Conservation (phyloP, 805 yeast species). For the Lachancea dasiensis region DNA sequence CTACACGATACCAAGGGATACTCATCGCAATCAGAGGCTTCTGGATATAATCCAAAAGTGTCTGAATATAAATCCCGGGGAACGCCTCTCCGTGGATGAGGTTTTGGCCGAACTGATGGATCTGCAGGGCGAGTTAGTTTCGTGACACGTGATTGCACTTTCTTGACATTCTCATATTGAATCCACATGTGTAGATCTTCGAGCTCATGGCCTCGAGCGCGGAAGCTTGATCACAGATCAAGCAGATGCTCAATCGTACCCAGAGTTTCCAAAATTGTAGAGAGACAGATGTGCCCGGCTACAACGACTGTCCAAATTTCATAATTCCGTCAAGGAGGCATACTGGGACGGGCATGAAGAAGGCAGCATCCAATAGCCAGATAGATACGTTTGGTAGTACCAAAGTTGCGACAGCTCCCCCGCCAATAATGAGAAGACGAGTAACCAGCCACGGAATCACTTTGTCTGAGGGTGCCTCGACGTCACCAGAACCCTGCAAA, state of each 20-base stretch:
- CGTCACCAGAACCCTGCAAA: not conserved
- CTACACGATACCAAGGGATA: slow-evolving; percentile 36
- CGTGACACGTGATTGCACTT: slow-evolving; percentile 2
- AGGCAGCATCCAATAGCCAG: slow-evolving; percentile 10
- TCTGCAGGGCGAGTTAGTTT: slow-evolving; percentile 14
- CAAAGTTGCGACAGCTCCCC: slow-evolving; percentile 16
- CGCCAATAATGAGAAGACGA: slow-evolving; percentile 15
- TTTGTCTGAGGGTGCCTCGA: not conserved
- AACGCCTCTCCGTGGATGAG: slow-evolving; percentile 60
- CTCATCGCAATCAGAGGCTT: slow-evolving; percentile 47
- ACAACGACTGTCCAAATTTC: slow-evolving; percentile 39
- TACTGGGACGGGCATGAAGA: slow-evolving; percentile 10
- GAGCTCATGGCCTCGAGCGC: not conserved
- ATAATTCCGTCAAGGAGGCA: slow-evolving; percentile 16
- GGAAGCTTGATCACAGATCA: not conserved
- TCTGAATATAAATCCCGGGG: slow-evolving; percentile 51
- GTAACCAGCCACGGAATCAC: slow-evolving; percentile 1
- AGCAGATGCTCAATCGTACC: slow-evolving; percentile 9
- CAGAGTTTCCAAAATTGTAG: slow-evolving; percentile 36
- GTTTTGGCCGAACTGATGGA: slow-evolving; percentile 47
- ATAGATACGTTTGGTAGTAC: slow-evolving; percentile 20
- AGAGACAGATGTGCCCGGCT: slow-evolving; percentile 39
- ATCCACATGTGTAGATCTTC: no score
- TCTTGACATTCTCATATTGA: not conserved
- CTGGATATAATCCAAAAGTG: slow-evolving; percentile 54